A percentile compares a stretch with the other conserved stretches of the same genome.
phyloP scores from a whole-genome alignment of 2,329 filamentous ascomycete species.

The Cryphonectria radicalis region DNA sequence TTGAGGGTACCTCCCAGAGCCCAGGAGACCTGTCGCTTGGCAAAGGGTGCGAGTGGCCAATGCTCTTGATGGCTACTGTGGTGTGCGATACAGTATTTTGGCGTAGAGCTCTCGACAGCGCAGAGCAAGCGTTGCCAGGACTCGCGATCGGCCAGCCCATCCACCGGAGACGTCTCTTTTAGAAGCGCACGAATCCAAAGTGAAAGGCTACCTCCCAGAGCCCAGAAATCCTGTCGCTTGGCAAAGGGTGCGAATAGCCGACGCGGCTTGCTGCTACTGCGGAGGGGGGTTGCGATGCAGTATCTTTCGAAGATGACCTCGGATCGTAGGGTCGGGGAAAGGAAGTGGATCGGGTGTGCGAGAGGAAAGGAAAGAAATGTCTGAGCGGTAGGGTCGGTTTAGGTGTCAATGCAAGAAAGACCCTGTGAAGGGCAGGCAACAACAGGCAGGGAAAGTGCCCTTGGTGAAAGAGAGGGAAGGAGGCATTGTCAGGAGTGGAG shows the following conservation, averaged over 20 bases:
- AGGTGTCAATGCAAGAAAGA: neutral
- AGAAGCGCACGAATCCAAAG: neutral
- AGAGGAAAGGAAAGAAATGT: neutral
- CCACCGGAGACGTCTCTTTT: neutral
- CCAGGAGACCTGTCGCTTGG: constrained; percentile 17
- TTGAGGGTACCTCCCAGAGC: constrained; percentile 9
- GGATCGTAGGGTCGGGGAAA: neutral
- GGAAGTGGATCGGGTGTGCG: neutral
- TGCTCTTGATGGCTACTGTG: constrained; percentile 10
- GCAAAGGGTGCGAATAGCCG: constrained; percentile 4
- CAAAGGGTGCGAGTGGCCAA: constrained; percentile 12
- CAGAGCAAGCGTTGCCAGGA: constrained; percentile 8
- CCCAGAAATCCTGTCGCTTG: constrained; percentile 1
- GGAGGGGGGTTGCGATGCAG: neutral
- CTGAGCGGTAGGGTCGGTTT: neutral
- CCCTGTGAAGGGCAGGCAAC: neutral
- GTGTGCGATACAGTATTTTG: constrained; percentile 18
- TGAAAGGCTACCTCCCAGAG: constrained; percentile 9
- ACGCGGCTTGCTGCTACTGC: constrained; percentile 6
- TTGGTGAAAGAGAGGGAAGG: neutral
- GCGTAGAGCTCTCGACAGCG: constrained; percentile 1
- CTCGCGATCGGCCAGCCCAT: constrained; percentile 1
- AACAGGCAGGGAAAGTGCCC: neutral
- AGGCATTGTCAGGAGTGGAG: neutral
- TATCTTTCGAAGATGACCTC: neutral